Percentiles rank a stretch among this genome's conserved stretches.
phyloP scores from a whole-genome alignment of 176 grass and related monocot species.

The Hordeum marinum region DNA sequence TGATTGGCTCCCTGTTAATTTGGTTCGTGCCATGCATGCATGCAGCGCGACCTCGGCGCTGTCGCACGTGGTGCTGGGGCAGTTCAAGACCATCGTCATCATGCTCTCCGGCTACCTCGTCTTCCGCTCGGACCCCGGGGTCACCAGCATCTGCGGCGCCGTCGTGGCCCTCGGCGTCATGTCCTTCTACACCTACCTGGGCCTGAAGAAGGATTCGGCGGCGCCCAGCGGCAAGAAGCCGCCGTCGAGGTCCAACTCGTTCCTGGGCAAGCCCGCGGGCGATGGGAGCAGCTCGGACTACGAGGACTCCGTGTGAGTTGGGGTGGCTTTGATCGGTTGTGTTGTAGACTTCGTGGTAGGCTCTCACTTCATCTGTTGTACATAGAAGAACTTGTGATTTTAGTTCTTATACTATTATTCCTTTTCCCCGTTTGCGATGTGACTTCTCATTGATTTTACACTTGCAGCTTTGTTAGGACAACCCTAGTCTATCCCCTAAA shows the following conservation, averaged over 20 bases:
- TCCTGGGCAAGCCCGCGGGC: constrained; percentile 32
- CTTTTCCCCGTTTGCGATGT: no score
- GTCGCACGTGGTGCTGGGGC: constrained; percentile 87
- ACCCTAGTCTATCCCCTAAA: no score
- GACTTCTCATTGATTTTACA: no score
- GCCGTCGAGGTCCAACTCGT: constrained; percentile 29
- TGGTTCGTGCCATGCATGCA: constrained; percentile 3
- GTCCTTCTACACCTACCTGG: constrained; percentile 86
- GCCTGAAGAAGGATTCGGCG: constrained; percentile 25
- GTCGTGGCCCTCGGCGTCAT: constrained; percentile 69
- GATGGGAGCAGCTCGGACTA: constrained; percentile 26
- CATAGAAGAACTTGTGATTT: background rate
- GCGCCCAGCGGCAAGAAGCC: constrained; percentile 25
- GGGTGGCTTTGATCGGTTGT: background rate
- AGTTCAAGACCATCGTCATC: constrained; percentile 89
- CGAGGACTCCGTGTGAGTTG: constrained; percentile 49
- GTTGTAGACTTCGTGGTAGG: background rate
- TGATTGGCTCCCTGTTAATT: background rate
- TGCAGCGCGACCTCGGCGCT: constrained; percentile 80
- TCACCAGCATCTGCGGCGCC: constrained; percentile 68
- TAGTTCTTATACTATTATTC: background rate
- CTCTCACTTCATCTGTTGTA: background rate
- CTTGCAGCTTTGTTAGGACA: no score
- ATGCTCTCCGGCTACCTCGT: constrained; percentile 74
- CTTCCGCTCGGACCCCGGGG: constrained; percentile 80